Base-by-base conservation (phyloP, 331 rosid species). In the Spiraea crenata region DNA sequence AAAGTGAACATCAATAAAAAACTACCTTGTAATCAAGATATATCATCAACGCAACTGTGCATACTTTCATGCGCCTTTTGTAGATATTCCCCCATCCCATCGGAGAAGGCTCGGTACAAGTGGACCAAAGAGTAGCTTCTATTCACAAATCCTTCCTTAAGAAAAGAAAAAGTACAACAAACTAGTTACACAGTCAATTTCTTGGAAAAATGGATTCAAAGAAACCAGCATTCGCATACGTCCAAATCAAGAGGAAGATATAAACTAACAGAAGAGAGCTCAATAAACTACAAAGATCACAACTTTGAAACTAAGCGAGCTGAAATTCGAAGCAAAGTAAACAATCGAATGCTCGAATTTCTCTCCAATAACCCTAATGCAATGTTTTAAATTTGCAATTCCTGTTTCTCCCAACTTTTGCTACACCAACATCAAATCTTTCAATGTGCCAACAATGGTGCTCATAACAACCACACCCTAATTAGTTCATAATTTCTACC, bases 11-110 rank as follows among this genome's bases (percentile, higher is more conserved):
- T 49, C n/a, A 71, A 79, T 54, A 56, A 46, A 52, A 76, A 63
- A 57, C 73, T 82, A 95, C 99, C 93, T 95, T 95, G 77, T 95
- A 95, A 88, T 95, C 98, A 37, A 95, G 74, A 80, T 95, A 95
- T 56, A 91, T 39, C 58, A 89, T 16, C 42, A 91, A 1, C 44
- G 96, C 92, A 92, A 91, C 62, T 17, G 90, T 39, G 77, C 92
- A 85, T 20, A 95, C 90, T 86, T 83, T 86, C 76, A 80, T 63
- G 46, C 99, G 95, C 76, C 99, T 89, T 73, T 57, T 82, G 79
- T 54, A 95, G 38, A 85, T 81, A 83, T 52, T 86, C 75, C 96
- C 93, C 87, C 92, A 77, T 69, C 92, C 96, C 96, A 95, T 95
- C 58, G 37, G 66, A 46, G 37, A 71, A 49, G 56, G 65, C 63